A percentile compares a stretch with the other conserved stretches of the same genome.
phyloP scores from a whole-genome alignment of 148 eudicot species.

The Simmondsia chinensis region DNA sequence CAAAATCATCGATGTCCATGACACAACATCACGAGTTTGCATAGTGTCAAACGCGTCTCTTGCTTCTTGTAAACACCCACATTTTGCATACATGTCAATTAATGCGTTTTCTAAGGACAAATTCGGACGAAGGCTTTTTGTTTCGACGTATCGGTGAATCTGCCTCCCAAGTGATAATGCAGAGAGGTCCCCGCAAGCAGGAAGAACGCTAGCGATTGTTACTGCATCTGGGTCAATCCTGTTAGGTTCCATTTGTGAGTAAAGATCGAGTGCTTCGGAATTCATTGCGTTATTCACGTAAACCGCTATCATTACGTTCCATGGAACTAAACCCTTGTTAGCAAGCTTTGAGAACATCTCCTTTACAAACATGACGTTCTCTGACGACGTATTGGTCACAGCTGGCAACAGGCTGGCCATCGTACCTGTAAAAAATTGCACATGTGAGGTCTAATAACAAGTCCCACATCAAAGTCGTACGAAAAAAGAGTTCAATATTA shows the following conservation, averaged over 20 bases:
- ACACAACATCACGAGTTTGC: slow-evolving; percentile 49
- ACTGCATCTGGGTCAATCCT: slow-evolving; percentile 59
- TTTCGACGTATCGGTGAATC: slow-evolving; percentile 44
- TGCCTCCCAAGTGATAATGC: slow-evolving; percentile 55
- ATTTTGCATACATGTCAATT: slow-evolving; percentile 84
- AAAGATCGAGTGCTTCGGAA: slow-evolving; percentile 53
- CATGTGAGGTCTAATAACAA: no score
- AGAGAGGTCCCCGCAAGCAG: slow-evolving; percentile 84
- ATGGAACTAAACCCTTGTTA: slow-evolving; percentile 36
- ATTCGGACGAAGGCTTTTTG: slow-evolving; percentile 45
- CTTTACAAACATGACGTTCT: slow-evolving; percentile 46
- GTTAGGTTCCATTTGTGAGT: slow-evolving; percentile 40
- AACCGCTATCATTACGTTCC: slow-evolving; percentile 86
- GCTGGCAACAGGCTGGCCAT: slow-evolving; percentile 74
- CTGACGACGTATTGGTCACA: slow-evolving; percentile 37
- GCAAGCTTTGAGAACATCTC: slow-evolving; percentile 38
- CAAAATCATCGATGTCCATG: slow-evolving; percentile 85
- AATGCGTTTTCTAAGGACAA: slow-evolving; percentile 64
- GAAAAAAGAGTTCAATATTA: no score
- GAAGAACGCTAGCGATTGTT: slow-evolving; percentile 65
- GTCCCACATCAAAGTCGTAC: no score
- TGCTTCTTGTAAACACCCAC: slow-evolving; percentile 64
- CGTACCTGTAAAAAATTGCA: no score
- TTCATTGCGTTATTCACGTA: slow-evolving; percentile 72
- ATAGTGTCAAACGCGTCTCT: slow-evolving; percentile 57